A percentile compares a stretch with the other conserved stretches of the same genome.
phyloP scores from a whole-genome alignment of 768 basidiomycete species.

The Imleria badia region DNA sequence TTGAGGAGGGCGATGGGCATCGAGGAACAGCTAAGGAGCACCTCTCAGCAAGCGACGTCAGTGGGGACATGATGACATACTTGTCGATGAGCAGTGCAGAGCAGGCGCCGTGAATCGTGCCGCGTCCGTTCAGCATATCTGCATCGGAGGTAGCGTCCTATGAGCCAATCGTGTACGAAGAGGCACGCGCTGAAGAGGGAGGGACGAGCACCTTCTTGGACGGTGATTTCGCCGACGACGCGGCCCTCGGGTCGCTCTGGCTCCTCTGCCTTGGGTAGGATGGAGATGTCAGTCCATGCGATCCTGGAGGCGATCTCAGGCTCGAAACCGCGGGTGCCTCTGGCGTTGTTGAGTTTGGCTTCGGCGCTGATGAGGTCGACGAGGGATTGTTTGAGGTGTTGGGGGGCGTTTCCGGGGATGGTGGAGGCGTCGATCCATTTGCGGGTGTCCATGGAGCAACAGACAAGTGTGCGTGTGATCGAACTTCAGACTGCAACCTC shows the following conservation, averaged over 20 bases:
- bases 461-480: no score
- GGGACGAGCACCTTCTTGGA: conserved; percentile 39
- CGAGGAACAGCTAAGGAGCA: conserved; percentile 45
- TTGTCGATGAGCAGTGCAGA: conserved; percentile 53
- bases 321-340: conserved; percentile 22
- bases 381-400: conserved; percentile 27
- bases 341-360: conserved; percentile 6
- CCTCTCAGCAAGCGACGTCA: background rate
- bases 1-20: conserved; percentile 40
- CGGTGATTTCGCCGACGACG: conserved; percentile 44
- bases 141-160: no score
- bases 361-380: conserved; percentile 15
- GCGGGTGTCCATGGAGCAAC: conserved; percentile 4
- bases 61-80: no score
- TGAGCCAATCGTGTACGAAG: no score
- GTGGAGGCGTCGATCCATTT: conserved; percentile 18
- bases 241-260: conserved; percentile 43
- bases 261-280: conserved; percentile 45
- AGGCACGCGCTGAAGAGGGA: no score
- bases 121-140: conserved; percentile 56
- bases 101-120: conserved; percentile 56
- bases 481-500: no score
- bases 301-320: conserved; percentile 25
- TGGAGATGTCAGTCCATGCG: conserved; percentile 41
- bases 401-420: conserved; percentile 31